A percentile compares a stretch with the other conserved stretches of the same genome.
Evolutionary conservation across 2,329 filamentous ascomycete genomes (phyloP).

Genomic region (Raffaelea arxii): DNA sequence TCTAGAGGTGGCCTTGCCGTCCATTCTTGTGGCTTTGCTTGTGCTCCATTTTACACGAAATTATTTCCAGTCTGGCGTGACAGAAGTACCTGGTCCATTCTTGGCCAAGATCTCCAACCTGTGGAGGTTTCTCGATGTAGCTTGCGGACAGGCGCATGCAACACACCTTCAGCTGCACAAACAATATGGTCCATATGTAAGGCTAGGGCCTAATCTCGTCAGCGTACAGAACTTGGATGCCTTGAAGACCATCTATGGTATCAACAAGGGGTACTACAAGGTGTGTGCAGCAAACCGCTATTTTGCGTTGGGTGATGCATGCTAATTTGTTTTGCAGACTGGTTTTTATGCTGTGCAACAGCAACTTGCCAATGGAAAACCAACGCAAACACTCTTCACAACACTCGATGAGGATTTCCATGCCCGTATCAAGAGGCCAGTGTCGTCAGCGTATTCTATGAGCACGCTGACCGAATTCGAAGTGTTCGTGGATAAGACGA

Average conservation of each 20-base stretch:
- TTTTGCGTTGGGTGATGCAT: no score
- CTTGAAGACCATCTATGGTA: constrained; percentile 24
- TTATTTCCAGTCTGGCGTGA: neutral
- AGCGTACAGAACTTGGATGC: constrained; percentile 25
- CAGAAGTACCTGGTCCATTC: neutral
- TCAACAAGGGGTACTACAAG: constrained; percentile 22
- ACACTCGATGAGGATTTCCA: constrained; percentile 15
- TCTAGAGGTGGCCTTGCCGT: no score
- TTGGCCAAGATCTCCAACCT: constrained; percentile 14
- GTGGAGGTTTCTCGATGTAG: constrained; percentile 24
- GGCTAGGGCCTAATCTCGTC: constrained; percentile 27
- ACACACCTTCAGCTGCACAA: constrained; percentile 21
- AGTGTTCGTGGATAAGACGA: constrained; percentile 13
- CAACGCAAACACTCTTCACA: constrained; percentile 26
- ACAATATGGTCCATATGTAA: constrained; percentile 28
- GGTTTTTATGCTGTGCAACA: neutral
- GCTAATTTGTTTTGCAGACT: neutral
- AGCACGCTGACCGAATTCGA: neutral
- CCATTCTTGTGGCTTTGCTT: neutral
- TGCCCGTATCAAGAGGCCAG: constrained; percentile 8
- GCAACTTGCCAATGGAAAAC: neutral
- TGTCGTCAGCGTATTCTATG: neutral
- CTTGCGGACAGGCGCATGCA: constrained; percentile 15
- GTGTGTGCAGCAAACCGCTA: neutral
- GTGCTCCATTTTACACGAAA: neutral